These are phyloP conservation scores for Limonium bicolor DNA, from an alignment of 148 eudicot species.

Conservation along the genomic window DNA sequence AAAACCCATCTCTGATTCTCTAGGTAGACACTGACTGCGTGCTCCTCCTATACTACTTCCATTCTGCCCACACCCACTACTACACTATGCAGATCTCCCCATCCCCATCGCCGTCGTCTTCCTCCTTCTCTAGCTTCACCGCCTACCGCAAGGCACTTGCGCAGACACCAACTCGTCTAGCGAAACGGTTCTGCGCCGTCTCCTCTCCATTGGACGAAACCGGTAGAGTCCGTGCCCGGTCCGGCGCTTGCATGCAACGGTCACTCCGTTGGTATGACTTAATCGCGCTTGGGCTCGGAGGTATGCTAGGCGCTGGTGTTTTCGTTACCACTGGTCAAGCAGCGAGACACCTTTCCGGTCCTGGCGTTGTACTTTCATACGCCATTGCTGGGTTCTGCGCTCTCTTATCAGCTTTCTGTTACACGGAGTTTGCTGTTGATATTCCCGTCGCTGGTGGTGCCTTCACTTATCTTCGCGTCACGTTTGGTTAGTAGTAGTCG, in stretches of 20 bases:
- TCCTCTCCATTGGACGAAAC: constrained; percentile 52
- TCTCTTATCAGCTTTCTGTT: constrained; percentile 84
- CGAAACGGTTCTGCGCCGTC: constrained; percentile 41
- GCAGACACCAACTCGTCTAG: constrained; percentile 44
- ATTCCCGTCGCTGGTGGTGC: constrained; percentile 98
- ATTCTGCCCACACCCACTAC: no score
- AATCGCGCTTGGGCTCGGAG: constrained; percentile 65
- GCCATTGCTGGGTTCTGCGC: constrained; percentile 96
- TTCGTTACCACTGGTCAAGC: constrained; percentile 84
- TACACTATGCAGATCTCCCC: not conserved
- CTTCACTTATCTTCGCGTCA: constrained; percentile 79
- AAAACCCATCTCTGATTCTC: no score
- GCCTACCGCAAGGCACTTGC: constrained; percentile 49
- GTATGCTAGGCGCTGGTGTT: constrained; percentile 96
- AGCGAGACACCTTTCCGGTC: constrained; percentile 43
- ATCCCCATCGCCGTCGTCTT: constrained; percentile 1
- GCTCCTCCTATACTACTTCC: no score
- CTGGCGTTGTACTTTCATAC: constrained; percentile 65
- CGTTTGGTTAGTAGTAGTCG: constrained; percentile 38
- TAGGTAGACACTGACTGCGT: no score
- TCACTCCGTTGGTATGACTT: constrained; percentile 73
- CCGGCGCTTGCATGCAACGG: constrained; percentile 35
- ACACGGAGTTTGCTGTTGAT: constrained; percentile 93
- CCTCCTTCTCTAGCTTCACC: constrained; percentile 52
- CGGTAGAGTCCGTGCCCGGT: constrained; percentile 28